These are phyloP conservation scores for Clitoria ternatea DNA, from an alignment of 306 rosid species.

Conservation along the genomic window DNA sequence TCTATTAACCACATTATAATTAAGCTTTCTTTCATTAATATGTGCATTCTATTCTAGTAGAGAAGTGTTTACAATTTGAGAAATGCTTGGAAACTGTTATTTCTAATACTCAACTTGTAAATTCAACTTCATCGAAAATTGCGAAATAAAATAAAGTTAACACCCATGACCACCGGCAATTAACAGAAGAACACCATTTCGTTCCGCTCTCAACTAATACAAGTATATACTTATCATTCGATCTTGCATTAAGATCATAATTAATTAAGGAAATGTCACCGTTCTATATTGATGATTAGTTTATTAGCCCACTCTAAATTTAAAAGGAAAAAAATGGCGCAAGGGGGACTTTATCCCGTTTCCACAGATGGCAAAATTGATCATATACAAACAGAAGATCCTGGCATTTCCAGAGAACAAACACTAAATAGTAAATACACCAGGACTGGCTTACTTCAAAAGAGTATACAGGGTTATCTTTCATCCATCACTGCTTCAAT, in stretches of 20 bases:
- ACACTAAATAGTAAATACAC: not conserved
- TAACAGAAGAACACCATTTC: too few species aligned
- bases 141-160: not conserved
- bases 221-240: too few species aligned
- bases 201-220: too few species aligned
- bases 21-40: not conserved
- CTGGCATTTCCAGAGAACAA: slow-evolving; percentile 12
- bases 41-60: not conserved
- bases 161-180: not conserved
- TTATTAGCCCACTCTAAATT: not conserved
- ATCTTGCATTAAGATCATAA: too few species aligned
- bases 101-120: not conserved
- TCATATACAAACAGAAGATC: slow-evolving; percentile 18
- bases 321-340: not conserved
- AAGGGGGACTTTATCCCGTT: not conserved
- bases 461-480: slow-evolving; percentile 27
- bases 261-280: not conserved
- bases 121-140: not conserved
- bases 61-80: not conserved
- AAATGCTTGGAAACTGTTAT: not conserved
- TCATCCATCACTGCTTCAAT: slow-evolving; percentile 64
- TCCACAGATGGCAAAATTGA: slow-evolving; percentile 26
- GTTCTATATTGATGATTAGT: not conserved
- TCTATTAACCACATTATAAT: not conserved
- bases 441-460: not conserved